These are phyloP conservation scores for Medicago truncatula DNA, from an alignment of 306 rosid species.

Conservation along the genomic window MtrunA17r5.0-ANR NC_053043.1:35680501-35681000, in stretches of 20 bases:
- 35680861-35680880: neutral
- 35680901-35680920: neutral
- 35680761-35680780: neutral
- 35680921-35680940: neutral
- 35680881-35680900: slow-evolving; percentile 6
- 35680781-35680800: neutral
- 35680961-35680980: neutral
- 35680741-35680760: neutral
- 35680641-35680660: too few relatives aligned
- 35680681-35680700: neutral
- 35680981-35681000: neutral
- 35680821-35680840: neutral
- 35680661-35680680: neutral
- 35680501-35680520: too few relatives aligned
- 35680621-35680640: too few relatives aligned
- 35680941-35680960: neutral
- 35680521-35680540: too few relatives aligned
- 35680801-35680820: neutral
- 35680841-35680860: neutral
- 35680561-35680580: too few relatives aligned
- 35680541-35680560: too few relatives aligned
- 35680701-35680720: too few relatives aligned
- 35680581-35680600: too few relatives aligned
- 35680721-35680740: neutral
- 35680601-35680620: too few relatives aligned